These are phyloP conservation scores for Cordyceps militaris DNA, from an alignment of 2,329 filamentous ascomycete genomes.

Conservation along the genomic window DNA sequence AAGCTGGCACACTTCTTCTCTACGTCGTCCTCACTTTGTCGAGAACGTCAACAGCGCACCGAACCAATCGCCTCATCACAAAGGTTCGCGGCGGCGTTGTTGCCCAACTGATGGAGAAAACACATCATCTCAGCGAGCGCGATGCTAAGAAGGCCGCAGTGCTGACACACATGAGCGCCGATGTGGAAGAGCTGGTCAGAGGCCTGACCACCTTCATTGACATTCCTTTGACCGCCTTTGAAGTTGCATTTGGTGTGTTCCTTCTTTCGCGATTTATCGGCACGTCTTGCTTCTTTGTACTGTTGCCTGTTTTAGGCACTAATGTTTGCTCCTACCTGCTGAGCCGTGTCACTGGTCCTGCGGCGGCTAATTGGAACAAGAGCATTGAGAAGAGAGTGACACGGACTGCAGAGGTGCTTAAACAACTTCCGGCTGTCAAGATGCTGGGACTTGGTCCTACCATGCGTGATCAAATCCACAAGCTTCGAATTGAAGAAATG, in stretches of 20 bases:
- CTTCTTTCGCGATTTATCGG: constrained; percentile 1
- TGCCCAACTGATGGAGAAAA: constrained; percentile 42
- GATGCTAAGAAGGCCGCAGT: constrained; percentile 21
- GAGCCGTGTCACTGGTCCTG: not conserved
- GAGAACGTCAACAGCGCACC: not conserved
- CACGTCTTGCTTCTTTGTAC: not conserved
- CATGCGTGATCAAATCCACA: not conserved
- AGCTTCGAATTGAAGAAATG: not conserved
- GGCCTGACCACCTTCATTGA: not conserved
- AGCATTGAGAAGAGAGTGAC: not conserved
- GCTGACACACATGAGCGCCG: constrained; percentile 9
- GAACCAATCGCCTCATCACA: constrained; percentile 21
- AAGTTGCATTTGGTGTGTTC: not conserved
- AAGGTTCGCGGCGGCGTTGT: constrained; percentile 26
- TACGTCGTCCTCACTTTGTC: not conserved
- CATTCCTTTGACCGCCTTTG: not conserved
- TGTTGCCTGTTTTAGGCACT: not conserved
- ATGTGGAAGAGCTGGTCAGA: not conserved
- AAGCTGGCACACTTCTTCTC: not conserved
- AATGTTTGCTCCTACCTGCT: not conserved
- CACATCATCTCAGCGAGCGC: constrained; percentile 24
- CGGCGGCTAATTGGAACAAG: not conserved
- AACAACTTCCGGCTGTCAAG: not conserved
- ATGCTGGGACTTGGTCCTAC: not conserved
- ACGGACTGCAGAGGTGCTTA: not conserved